phyloP scores from a whole-genome alignment of 352 stramenopile genomes.

The Pythium scleroteichum region DNA sequence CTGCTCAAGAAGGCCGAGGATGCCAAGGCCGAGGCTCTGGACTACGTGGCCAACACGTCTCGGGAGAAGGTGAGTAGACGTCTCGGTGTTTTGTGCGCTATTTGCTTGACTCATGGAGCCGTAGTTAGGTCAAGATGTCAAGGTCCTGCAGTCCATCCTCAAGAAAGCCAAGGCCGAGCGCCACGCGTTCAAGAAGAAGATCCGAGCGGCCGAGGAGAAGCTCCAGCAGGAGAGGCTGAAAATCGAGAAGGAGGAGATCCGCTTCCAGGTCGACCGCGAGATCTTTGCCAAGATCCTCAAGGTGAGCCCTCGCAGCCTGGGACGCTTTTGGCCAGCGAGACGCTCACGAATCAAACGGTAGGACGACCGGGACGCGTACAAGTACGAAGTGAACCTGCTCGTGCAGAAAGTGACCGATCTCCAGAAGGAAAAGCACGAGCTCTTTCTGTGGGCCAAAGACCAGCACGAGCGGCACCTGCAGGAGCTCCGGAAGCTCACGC shows the following conservation, averaged over 20 bases:
- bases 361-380: conserved; percentile 80
- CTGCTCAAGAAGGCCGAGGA: conserved; percentile 79
- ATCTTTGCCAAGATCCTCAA: conserved; percentile 87
- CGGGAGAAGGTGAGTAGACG: conserved; percentile 57
- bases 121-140: conserved; percentile 75
- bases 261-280: conserved; percentile 80
- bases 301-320: conserved; percentile 23
- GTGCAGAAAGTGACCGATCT: conserved; percentile 65
- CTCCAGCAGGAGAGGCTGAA: conserved; percentile 56
- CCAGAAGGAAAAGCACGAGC: conserved; percentile 72
- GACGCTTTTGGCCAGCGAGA: too few species aligned
- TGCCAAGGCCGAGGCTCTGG: conserved; percentile 73
- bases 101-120: background rate
- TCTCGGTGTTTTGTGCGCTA: background rate
- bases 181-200: conserved; percentile 80
- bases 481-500: conserved; percentile 83
- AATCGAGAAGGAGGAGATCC: conserved; percentile 81
- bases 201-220: conserved; percentile 64
- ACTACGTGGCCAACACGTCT: conserved; percentile 70
- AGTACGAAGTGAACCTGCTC: conserved; percentile 67
- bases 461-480: conserved; percentile 75
- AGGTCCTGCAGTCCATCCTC: conserved; percentile 69
- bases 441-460: conserved; percentile 69
- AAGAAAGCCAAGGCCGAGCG: conserved; percentile 83
- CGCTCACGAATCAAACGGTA: conserved; percentile 8